A percentile compares a stretch with the other conserved stretches of the same genome.
Conservation (phyloP, 1,139 yeast genomes). For the Diutina catenulata region DNA sequence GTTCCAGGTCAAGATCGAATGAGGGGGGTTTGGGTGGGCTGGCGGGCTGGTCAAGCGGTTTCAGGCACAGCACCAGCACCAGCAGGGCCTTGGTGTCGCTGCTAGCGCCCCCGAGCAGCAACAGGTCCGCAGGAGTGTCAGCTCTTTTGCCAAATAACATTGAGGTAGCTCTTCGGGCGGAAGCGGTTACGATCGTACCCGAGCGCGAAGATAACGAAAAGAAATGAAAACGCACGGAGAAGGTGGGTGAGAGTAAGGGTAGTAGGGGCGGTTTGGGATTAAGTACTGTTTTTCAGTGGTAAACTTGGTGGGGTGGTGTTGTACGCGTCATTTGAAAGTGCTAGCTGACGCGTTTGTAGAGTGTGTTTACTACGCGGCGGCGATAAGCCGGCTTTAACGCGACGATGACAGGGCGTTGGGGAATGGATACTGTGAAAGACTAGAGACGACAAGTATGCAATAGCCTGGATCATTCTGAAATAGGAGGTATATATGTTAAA, state of each 20-base stretch:
- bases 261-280: too few relatives aligned
- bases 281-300: too few relatives aligned
- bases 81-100: neutral
- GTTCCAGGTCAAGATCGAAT: constrained; percentile 10
- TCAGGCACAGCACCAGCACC: constrained; percentile 20
- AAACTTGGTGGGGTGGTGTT: neutral
- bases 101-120: neutral
- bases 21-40: constrained; percentile 22
- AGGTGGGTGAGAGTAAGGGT: too few relatives aligned
- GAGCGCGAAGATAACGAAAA: neutral
- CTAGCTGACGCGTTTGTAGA: too few relatives aligned
- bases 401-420: too few relatives aligned
- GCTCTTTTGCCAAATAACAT: constrained; percentile 5
- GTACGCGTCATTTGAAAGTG: neutral
- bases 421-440: too few relatives aligned
- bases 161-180: neutral
- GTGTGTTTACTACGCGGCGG: too few relatives aligned
- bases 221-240: constrained; percentile 8
- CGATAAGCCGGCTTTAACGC: too few relatives aligned
- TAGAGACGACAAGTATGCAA: too few relatives aligned
- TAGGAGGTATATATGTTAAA: too few relatives aligned
- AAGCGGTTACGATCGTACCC: neutral
- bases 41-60: constrained; percentile 31
- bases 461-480: too few relatives aligned
- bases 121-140: constrained; percentile 7